A percentile compares a stretch with the other conserved stretches of the same genome.
Conservation (phyloP, 2,329 filamentous ascomycete genomes). For the Nannizziopsis barbatae region DNA sequence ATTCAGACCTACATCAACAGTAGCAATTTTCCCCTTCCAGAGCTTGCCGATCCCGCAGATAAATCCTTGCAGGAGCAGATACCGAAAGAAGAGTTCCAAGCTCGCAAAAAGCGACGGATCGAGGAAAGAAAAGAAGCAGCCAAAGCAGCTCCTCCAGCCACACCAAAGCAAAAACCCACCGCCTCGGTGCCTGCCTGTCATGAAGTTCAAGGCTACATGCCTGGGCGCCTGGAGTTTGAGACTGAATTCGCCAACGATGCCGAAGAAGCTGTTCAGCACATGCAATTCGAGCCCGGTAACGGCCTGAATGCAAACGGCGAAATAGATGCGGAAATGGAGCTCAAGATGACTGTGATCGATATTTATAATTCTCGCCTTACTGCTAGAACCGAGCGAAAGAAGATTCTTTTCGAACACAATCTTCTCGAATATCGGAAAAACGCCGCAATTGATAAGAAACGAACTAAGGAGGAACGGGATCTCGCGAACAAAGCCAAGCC, state of each 20-base stretch:
- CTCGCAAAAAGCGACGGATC: constrained; percentile 83
- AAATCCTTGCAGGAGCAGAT: constrained; percentile 66
- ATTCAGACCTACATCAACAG: constrained; percentile 78
- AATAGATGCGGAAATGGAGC: constrained; percentile 87
- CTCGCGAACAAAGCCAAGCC: constrained; percentile 88
- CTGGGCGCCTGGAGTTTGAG: constrained; percentile 91
- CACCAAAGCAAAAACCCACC: constrained; percentile 90
- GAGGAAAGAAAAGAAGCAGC: constrained; percentile 81
- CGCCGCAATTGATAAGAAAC: constrained; percentile 78
- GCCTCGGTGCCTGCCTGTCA: constrained; percentile 92
- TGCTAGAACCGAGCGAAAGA: constrained; percentile 84
- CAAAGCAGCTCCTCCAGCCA: constrained; percentile 69
- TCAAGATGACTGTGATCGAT: constrained; percentile 96
- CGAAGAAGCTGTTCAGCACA: constrained; percentile 93
- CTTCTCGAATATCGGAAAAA: constrained; percentile 91
- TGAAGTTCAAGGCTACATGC: constrained; percentile 98
- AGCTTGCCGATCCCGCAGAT: constrained; percentile 72
- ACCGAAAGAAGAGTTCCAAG: constrained; percentile 83
- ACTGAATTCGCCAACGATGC: constrained; percentile 96
- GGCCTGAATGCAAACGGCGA: constrained; percentile 81
- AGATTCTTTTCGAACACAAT: constrained; percentile 91
- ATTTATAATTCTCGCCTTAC: constrained; percentile 93
- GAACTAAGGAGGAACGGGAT: constrained; percentile 89
- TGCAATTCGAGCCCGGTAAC: constrained; percentile 96
- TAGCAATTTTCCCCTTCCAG: constrained; percentile 70